Evolutionary conservation across 106 monocot species (phyloP), one percentile per base, ranked within the genome.

Genomic region (Chionographis japonica): DNA sequence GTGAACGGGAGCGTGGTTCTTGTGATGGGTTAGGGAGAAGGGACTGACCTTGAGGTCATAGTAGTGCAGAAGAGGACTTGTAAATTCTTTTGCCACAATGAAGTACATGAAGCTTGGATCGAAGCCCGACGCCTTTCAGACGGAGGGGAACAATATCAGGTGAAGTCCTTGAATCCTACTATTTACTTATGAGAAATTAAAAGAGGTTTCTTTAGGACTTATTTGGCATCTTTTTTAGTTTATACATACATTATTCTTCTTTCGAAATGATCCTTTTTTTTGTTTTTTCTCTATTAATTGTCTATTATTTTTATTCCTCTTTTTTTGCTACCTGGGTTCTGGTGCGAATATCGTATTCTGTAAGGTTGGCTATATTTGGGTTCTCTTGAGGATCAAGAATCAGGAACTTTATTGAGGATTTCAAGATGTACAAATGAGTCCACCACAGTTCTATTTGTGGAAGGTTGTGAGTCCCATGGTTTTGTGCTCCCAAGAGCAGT

Each of bases 61-160:
- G 56, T 50, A 52, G 13, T 67, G 20, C 17, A 54, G 67, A 61
- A 62, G 54, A 41, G 74, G 20, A 14, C 14, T n/a, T 55, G n/a
- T 38, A 59, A 36, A 54, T 50, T 50, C 46, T 12, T 6, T 46
- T 39, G 63, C 46, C 53, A 74, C 66, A 54, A 94, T 94, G 94
- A 94, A 94, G 94, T 90, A 90, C 68, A 94, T 94, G 94, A 94
- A 94, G 67, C 90, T 94, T 82, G 94, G 94, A 65, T 94, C 90
- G 2, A 94, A 94, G 68, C 90, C 94, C 3, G 94, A 94, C 61
- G 72, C 67, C 5, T 90, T 94, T 67, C 94, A 89, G 64, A 71
- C 84, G 10, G 90, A 90, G 27, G 87, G 84, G 53, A 80, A 78
- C 70, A 85, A 90, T 71, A 82, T 73, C 72, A 90, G 90, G 94